Evolutionary conservation across 257 asterid species (phyloP).

Genomic region (Ilex asprella): DNA sequence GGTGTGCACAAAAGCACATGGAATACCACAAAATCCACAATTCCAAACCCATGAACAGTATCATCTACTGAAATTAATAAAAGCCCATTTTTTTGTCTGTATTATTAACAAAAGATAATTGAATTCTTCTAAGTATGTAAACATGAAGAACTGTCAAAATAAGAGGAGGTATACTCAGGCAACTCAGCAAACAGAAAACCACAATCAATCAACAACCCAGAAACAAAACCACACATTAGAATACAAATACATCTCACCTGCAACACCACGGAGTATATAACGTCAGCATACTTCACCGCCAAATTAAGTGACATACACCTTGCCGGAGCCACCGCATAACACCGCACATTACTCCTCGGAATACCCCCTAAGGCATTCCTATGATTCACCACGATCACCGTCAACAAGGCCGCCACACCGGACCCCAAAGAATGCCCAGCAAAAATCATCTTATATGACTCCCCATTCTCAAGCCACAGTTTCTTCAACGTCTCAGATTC

Average conservation of each 20-base stretch:
- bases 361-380: conserved; percentile 64
- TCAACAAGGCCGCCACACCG: conserved; percentile 74
- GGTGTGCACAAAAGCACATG: too few relatives aligned
- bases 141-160: neutral
- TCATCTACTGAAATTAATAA: too few relatives aligned
- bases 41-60: too few relatives aligned
- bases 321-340: conserved; percentile 91
- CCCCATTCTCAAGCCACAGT: conserved; percentile 77
- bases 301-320: conserved; percentile 93
- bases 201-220: too few relatives aligned
- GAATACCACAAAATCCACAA: too few relatives aligned
- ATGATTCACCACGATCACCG: conserved; percentile 71
- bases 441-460: conserved; percentile 64
- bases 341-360: conserved; percentile 56
- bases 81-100: too few relatives aligned
- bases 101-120: too few relatives aligned
- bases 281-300: conserved; percentile 90
- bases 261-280: conserved; percentile 67
- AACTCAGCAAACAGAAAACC: neutral
- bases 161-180: neutral
- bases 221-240: too few relatives aligned
- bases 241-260: conserved; percentile 46
- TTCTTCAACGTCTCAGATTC: conserved; percentile 60
- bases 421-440: conserved; percentile 95
- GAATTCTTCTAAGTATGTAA: too few relatives aligned